A percentile compares a stretch with the other conserved stretches of the same genome.
phyloP scores from a whole-genome alignment of 2,329 filamentous ascomycete species.

The Paraconiothyrium brasiliense region DNA sequence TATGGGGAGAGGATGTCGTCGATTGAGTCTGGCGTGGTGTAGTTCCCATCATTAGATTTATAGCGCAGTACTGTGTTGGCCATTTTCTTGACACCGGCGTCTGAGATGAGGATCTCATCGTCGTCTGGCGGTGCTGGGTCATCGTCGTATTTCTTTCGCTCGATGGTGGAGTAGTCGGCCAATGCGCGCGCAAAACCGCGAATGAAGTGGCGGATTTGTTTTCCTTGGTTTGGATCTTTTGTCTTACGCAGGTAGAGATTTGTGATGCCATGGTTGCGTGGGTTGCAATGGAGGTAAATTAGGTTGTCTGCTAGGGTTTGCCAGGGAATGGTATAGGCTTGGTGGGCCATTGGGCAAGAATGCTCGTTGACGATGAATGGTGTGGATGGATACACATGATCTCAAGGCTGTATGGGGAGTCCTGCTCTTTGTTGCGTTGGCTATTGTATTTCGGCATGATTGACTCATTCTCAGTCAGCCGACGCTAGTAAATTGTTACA shows the following conservation, averaged over 20 bases:
- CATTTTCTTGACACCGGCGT: background rate
- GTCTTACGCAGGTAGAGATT: slow-evolving; percentile 12
- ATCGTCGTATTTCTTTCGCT: slow-evolving; percentile 5
- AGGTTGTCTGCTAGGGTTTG: slow-evolving; percentile 25
- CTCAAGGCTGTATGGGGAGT: background rate
- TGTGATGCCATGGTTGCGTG: slow-evolving; percentile 19
- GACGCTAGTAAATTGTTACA: background rate
- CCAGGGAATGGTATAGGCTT: slow-evolving; percentile 25
- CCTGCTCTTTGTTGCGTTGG: background rate
- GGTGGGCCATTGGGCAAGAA: slow-evolving; percentile 23
- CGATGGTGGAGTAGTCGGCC: background rate
- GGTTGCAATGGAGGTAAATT: slow-evolving; percentile 22
- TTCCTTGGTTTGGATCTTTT: background rate
- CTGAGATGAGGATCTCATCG: slow-evolving; percentile 5
- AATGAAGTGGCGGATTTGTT: slow-evolving; percentile 8
- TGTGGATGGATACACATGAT: too few species aligned
- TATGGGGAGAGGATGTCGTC: background rate
- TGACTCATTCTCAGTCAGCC: slow-evolving; percentile 1
- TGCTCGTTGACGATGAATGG: too few species aligned
- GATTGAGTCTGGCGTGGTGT: background rate
- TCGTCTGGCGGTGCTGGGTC: background rate
- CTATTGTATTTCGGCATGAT: background rate
- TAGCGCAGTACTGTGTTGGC: background rate
- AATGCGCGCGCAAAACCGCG: slow-evolving; percentile 2
- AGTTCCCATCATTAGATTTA: background rate